Conservation (phyloP, 176 grass and related monocot species). For the Miscanthus lutarioriparius region DNA sequence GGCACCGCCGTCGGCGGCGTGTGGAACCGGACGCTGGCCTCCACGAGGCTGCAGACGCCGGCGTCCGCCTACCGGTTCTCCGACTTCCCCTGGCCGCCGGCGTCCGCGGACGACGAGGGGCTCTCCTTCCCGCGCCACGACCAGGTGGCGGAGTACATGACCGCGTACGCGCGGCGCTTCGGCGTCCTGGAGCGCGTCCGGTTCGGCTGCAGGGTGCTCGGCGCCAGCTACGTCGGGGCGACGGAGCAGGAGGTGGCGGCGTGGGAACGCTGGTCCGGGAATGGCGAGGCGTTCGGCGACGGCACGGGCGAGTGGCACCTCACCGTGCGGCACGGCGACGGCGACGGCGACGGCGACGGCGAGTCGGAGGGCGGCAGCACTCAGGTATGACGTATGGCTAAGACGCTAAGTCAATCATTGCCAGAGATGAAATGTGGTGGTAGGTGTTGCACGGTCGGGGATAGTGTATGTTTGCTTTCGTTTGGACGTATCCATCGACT, state of each 20-base stretch:
- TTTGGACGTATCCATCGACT: neutral
- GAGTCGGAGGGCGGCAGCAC: neutral
- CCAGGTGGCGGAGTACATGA: constrained; percentile 50
- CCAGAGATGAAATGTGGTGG: neutral
- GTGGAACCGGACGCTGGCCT: constrained; percentile 54
- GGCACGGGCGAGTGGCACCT: constrained; percentile 29
- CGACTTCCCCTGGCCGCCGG: constrained; percentile 60
- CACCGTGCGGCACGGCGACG: constrained; percentile 4
- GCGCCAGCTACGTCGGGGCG: constrained; percentile 40
- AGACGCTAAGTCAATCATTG: neutral
- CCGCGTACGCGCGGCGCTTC: constrained; percentile 55
- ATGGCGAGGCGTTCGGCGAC: constrained; percentile 60
- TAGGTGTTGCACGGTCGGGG: neutral
- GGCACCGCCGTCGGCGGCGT: constrained; percentile 44
- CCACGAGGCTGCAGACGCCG: constrained; percentile 63
- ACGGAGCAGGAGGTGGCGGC: constrained; percentile 35
- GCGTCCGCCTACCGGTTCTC: constrained; percentile 46
- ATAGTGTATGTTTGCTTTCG: neutral
- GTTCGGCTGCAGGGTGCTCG: constrained; percentile 41
- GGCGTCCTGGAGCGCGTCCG: constrained; percentile 43
- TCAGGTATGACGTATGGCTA: constrained; percentile 3
- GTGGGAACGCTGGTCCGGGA: constrained; percentile 61
- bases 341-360: no score
- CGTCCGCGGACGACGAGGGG: neutral
- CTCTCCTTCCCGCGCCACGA: constrained; percentile 22